phyloP scores from a whole-genome alignment of 1,139 yeast genomes.

The Pichia sp. region DNA sequence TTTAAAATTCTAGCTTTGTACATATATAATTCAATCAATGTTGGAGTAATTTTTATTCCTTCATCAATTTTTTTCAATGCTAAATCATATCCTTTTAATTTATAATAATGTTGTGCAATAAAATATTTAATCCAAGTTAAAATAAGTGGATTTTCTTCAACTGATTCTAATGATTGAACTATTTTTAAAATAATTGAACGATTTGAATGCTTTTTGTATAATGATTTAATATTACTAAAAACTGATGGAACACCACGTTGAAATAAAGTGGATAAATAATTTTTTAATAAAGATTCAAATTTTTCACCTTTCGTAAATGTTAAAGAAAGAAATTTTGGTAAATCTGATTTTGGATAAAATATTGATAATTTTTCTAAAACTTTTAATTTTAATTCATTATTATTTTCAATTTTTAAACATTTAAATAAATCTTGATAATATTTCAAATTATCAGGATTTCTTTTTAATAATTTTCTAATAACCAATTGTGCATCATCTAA shows the following conservation, averaged over 20 bases:
- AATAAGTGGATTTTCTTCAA: conserved; percentile 43
- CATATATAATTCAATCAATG: conserved; percentile 74
- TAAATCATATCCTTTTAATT: conserved; percentile 41
- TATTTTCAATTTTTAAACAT: conserved; percentile 41
- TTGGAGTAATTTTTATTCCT: conserved; percentile 72
- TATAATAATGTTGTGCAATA: conserved; percentile 73
- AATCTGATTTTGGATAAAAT: conserved; percentile 81
- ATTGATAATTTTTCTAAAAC: conserved; percentile 57
- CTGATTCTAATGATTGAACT: conserved; percentile 40
- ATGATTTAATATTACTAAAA: conserved; percentile 76
- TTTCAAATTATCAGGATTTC: conserved; percentile 74
- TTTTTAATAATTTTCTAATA: conserved; percentile 65
- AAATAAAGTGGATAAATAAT: conserved; percentile 57
- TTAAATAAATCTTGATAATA: conserved; percentile 66
- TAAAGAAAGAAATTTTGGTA: conserved; percentile 72
- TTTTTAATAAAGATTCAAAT: conserved; percentile 40
- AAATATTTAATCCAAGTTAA: conserved; percentile 74
- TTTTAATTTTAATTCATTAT: conserved; percentile 38
- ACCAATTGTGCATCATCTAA: conserved; percentile 58
- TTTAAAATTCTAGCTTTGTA: conserved; percentile 76
- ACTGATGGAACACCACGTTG: conserved; percentile 85
- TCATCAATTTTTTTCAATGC: conserved; percentile 54
- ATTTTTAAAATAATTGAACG: conserved; percentile 44
- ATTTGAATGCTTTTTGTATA: conserved; percentile 53
- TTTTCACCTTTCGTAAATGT: conserved; percentile 57